phyloP scores from a whole-genome alignment of 345 rosid species.

The Aquilaria sinensis region DNA sequence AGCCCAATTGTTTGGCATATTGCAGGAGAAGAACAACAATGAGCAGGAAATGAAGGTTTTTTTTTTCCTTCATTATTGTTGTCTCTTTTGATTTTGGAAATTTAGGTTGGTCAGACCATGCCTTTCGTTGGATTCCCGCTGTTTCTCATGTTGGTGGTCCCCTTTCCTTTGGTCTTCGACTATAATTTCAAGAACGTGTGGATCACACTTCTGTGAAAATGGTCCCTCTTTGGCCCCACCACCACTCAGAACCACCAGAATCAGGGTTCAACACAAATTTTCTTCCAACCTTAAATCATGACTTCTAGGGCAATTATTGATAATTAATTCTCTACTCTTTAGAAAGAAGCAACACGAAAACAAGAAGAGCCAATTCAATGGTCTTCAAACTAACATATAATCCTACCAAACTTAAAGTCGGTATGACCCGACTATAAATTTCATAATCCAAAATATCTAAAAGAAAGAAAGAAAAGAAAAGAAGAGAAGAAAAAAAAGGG shows the following conservation, averaged over 20 bases:
- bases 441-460: too few species aligned
- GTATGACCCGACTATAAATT: too few species aligned
- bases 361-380: not conserved
- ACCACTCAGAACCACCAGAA: not conserved
- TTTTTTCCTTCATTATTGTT: too few species aligned
- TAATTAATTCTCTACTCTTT: not conserved
- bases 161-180: not conserved
- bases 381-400: too few species aligned
- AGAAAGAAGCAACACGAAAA: not conserved
- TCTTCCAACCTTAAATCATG: constrained; percentile 13
- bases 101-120: too few species aligned
- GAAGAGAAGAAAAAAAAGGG: too few species aligned
- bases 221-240: constrained; percentile 4
- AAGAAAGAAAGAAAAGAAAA: too few species aligned
- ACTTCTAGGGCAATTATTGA: not conserved
- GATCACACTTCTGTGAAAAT: not conserved
- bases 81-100: too few species aligned
- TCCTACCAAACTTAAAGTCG: too few species aligned
- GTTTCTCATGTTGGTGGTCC: not conserved
- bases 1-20: too few species aligned
- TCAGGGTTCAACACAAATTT: constrained; percentile 3
- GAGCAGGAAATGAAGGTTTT: too few species aligned
- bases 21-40: too few species aligned
- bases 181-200: constrained; percentile 3
- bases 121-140: not conserved